phyloP scores from a whole-genome alignment of 805 yeast genomes.

The Yarrowia sp. region DNA sequence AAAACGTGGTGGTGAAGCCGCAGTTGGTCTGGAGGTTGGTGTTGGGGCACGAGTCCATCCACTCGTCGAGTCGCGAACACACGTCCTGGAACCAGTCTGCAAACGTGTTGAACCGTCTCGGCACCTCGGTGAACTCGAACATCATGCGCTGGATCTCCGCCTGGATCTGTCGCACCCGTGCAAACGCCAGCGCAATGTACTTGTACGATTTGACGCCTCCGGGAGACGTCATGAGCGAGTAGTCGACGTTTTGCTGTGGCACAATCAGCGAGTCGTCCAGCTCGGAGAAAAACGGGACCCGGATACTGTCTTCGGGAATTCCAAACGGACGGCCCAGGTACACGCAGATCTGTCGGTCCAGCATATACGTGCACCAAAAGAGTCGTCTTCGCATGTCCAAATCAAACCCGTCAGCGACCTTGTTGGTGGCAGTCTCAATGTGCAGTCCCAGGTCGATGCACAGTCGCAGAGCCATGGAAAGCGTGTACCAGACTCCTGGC shows the following conservation, averaged over 20 bases:
- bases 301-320: slow-evolving; percentile 79
- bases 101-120: slow-evolving; percentile 62
- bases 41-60: slow-evolving; percentile 68
- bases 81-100: slow-evolving; percentile 70
- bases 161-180: slow-evolving; percentile 74
- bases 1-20: slow-evolving; percentile 72
- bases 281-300: slow-evolving; percentile 72
- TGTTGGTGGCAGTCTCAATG: slow-evolving; percentile 56
- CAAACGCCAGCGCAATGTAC: slow-evolving; percentile 68
- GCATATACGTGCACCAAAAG: slow-evolving; percentile 88
- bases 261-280: slow-evolving; percentile 70
- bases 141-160: slow-evolving; percentile 75
- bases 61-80: slow-evolving; percentile 59
- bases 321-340: slow-evolving; percentile 89
- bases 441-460: slow-evolving; percentile 88
- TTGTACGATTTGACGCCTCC: slow-evolving; percentile 65
- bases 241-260: slow-evolving; percentile 27
- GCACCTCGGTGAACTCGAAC: slow-evolving; percentile 75
- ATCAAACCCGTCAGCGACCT: slow-evolving; percentile 7
- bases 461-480: slow-evolving; percentile 79
- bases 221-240: slow-evolving; percentile 19
- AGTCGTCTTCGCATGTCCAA: slow-evolving; percentile 75
- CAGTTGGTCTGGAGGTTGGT: slow-evolving; percentile 69
- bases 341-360: slow-evolving; percentile 86
- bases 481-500: slow-evolving; percentile 92